Conservation (phyloP, 1,284 basidiomycete species). For the Exobasidium rhododendri region DNA sequence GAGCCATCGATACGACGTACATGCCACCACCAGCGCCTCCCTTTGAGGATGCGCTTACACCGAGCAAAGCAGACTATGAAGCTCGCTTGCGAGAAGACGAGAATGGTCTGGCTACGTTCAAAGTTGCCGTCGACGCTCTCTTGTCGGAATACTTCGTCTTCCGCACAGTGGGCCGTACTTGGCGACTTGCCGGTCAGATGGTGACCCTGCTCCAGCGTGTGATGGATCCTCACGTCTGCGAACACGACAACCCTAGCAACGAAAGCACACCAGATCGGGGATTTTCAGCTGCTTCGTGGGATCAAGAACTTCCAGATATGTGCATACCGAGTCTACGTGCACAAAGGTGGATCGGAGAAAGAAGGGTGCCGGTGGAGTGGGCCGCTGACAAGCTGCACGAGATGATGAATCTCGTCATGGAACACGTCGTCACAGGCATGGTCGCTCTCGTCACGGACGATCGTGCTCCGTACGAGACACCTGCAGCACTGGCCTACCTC, state of each 20-base stretch:
- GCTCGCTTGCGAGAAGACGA: background rate
- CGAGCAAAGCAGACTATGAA: background rate
- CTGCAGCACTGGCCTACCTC: constrained; percentile 9
- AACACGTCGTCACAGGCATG: constrained; percentile 20
- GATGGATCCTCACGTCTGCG: background rate
- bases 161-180: background rate
- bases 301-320: no score
- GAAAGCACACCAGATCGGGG: no score
- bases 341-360: background rate
- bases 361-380: constrained; percentile 10
- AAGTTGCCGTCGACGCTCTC: background rate
- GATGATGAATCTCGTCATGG: constrained; percentile 16
- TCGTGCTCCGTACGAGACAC: constrained; percentile 16
- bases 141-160: constrained; percentile 2
- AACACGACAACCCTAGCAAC: no score
- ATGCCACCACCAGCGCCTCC: no score
- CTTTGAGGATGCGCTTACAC: background rate
- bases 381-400: background rate
- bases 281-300: no score
- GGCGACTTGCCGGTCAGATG: background rate
- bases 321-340: constrained; percentile 8
- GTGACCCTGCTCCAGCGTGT: background rate
- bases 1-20: no score
- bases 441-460: constrained; percentile 15
- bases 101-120: background rate